These are phyloP conservation scores for Calonectria naviculata DNA, from an alignment of 2,329 filamentous ascomycete genomes.

Conservation along the genomic window DNA sequence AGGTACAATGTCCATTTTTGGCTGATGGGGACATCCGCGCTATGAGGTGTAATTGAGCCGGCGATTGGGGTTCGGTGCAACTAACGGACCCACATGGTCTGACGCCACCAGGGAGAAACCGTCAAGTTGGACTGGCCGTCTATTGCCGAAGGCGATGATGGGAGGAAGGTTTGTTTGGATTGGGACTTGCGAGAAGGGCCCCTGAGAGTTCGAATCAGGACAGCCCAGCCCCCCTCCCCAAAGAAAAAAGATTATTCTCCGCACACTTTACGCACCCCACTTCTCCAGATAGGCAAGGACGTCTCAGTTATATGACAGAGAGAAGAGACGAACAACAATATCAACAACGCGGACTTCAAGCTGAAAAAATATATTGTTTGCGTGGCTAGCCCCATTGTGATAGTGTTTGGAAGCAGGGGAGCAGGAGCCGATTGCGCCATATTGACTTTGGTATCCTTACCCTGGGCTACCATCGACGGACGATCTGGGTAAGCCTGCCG, in stretches of 20 bases:
- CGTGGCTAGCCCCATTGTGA: not conserved
- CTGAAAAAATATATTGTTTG: not conserved
- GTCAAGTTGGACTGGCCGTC: not conserved
- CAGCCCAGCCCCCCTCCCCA: too few relatives aligned
- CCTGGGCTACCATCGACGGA: not conserved
- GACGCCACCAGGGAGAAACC: not conserved
- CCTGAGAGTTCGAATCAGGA: not conserved
- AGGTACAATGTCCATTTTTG: not conserved
- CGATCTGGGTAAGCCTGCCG: not conserved
- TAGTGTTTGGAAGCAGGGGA: not conserved
- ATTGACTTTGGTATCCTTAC: constrained; percentile 7
- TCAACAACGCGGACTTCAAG: not conserved
- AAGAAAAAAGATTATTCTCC: not conserved
- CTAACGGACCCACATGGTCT: constrained; percentile 5
- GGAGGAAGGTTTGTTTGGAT: not conserved
- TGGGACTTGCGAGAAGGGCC: constrained; percentile 9
- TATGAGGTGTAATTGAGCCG: not conserved
- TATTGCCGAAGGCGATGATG: constrained; percentile 9
- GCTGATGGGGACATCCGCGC: not conserved
- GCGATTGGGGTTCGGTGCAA: not conserved
- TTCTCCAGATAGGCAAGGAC: not conserved
- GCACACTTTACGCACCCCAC: not conserved
- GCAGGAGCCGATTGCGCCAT: constrained; percentile 13
- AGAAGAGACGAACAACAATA: constrained; percentile 3
- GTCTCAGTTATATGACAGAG: constrained; percentile 9